Evolutionary conservation across 2,329 filamentous ascomycete species (phyloP).

Genomic region (Chalara sp.): DNA sequence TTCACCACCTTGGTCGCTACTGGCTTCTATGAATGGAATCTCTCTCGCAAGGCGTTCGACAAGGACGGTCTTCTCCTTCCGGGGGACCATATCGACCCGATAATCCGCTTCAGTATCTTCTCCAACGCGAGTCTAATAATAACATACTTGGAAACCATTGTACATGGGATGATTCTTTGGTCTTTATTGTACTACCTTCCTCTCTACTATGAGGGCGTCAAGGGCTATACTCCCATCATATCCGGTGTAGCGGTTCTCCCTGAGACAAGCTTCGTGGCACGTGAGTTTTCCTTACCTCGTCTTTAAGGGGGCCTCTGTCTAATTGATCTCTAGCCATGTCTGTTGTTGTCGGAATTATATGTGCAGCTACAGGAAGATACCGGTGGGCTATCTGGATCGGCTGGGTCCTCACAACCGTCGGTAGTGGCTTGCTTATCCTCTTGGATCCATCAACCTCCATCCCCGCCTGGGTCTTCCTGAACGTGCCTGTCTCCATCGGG

Average conservation of each 20-base stretch:
- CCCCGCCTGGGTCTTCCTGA: constrained; percentile 52
- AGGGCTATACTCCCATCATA: constrained; percentile 45
- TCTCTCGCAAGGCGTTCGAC: constrained; percentile 19
- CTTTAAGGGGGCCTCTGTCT: constrained; percentile 34
- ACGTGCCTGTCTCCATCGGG: constrained; percentile 52
- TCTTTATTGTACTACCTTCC: constrained; percentile 48
- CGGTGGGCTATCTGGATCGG: constrained; percentile 48
- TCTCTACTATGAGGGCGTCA: constrained; percentile 44
- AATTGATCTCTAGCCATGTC: constrained; percentile 55
- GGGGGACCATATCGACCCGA: constrained; percentile 19
- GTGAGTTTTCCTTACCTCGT: constrained; percentile 40
- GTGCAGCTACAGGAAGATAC: constrained; percentile 51
- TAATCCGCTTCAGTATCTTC: constrained; percentile 39
- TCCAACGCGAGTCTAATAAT: constrained; percentile 40
- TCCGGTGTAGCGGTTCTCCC: constrained; percentile 52
- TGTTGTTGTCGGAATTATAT: constrained; percentile 46
- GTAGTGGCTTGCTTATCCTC: constrained; percentile 47
- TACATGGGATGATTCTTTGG: constrained; percentile 53
- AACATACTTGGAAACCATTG: constrained; percentile 44
- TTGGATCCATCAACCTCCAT: constrained; percentile 43
- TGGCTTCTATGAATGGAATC: constrained; percentile 41
- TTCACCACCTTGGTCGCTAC: constrained; percentile 43
- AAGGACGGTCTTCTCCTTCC: constrained; percentile 15
- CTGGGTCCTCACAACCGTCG: constrained; percentile 52
- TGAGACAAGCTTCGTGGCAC: constrained; percentile 56